phyloP scores from a whole-genome alignment of 495 filamentous ascomycete species.

The Hypoxylon intermedium region DNA sequence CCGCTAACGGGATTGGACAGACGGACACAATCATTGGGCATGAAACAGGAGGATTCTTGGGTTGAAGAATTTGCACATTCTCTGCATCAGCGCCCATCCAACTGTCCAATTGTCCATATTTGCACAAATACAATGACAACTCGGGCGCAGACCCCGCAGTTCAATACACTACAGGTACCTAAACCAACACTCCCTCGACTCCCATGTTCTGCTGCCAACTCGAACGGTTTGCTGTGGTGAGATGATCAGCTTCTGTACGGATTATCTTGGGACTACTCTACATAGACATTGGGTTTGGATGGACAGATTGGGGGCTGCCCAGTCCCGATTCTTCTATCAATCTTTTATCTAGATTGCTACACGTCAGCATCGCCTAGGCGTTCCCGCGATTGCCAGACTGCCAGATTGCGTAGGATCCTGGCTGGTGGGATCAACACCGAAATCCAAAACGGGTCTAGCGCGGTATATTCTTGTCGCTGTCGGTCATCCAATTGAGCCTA shows the following conservation, averaged over 20 bases:
- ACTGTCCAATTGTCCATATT: conserved; percentile 13
- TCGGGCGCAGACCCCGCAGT: conserved; percentile 28
- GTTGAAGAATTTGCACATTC: conserved; percentile 28
- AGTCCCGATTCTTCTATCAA: neutral
- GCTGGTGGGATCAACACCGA: conserved; percentile 39
- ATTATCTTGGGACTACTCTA: neutral
- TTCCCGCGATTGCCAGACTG: too few relatives aligned
- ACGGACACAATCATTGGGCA: conserved; percentile 28
- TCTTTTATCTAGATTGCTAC: conserved; percentile 9
- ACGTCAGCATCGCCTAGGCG: conserved; percentile 3
- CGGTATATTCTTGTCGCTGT: conserved; percentile 23
- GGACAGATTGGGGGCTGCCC: neutral
- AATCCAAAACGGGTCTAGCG: conserved; percentile 29
- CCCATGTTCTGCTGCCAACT: neutral
- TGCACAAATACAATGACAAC: conserved; percentile 24
- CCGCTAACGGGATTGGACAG: conserved; percentile 26
- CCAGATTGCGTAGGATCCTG: conserved; percentile 13
- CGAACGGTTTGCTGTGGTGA: neutral
- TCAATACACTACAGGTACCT: neutral
- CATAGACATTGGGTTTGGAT: neutral
- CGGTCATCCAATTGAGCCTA: conserved; percentile 42
- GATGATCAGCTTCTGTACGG: neutral
- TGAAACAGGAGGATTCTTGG: conserved; percentile 21
- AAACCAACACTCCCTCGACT: neutral
- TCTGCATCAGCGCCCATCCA: conserved; percentile 27